A percentile compares a stretch with the other conserved stretches of the same genome.
Evolutionary conservation across 2,329 filamentous ascomycete genomes (phyloP).

Genomic region (Microsporum canis): DNA sequence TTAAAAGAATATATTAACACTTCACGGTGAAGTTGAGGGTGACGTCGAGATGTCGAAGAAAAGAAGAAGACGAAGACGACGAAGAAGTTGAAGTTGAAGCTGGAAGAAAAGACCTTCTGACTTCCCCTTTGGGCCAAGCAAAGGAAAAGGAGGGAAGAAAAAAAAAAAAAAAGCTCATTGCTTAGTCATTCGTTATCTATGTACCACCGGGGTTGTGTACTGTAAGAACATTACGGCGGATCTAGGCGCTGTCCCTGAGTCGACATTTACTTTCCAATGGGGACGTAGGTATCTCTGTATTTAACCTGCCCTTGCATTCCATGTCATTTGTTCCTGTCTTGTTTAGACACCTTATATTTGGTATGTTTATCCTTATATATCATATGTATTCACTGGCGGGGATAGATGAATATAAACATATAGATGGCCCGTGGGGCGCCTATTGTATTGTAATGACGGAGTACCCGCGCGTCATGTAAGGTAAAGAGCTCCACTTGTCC

Average conservation of each 20-base stretch:
- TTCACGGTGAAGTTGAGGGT: not conserved
- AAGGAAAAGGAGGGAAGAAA: not conserved
- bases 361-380: too few relatives aligned
- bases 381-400: too few relatives aligned
- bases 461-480: not conserved
- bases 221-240: not conserved
- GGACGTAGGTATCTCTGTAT: not conserved
- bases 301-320: not conserved
- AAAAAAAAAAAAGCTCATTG: not conserved
- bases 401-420: too few relatives aligned
- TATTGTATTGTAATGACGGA: not conserved
- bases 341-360: not conserved
- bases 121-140: conserved; percentile 2
- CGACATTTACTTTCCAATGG: not conserved
- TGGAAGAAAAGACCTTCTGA: conserved; percentile 10
- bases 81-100: conserved; percentile 10
- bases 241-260: not conserved
- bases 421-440: not conserved
- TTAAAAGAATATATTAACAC: not conserved
- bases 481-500: not conserved
- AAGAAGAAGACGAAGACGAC: not conserved
- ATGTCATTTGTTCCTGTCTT: not conserved
- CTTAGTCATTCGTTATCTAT: not conserved
- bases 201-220: not conserved
- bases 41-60: conserved; percentile 9